Evolutionary conservation across 345 rosid species (phyloP), one percentile per base, ranked within the genome.

Genomic region (Citrus australasica): DNA sequence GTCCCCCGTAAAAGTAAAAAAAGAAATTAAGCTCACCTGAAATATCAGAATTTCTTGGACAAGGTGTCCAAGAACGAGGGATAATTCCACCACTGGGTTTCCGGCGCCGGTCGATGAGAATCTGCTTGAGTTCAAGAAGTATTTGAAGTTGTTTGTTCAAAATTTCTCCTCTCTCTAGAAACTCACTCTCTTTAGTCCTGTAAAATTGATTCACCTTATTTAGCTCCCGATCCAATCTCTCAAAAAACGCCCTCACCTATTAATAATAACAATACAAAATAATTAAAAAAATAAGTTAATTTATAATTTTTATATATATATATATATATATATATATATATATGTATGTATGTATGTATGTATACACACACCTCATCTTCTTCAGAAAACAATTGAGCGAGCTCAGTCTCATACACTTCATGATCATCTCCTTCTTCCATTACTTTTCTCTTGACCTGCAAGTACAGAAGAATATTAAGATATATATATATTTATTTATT

Each of bases 151-250:
- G 99, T 85, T 91, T 91, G 82, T 83, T 83, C 24, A 94, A 86
- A 73, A 81, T 84, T 77, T 91, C 94, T 55, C 95, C 99, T 83
- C 95, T 94, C 66, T 89, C 98, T 3, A 91, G 61, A 56, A 95
- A 90, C 83, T 95, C 99, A 7, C 81, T 84, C 82, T 95, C 99
- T 82, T 82, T 91, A 0, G 76, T 73, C 86, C 82, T 89, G 88
- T 94, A 91, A 77, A 95, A 95, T 62, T 86, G 90, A 87, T 95
- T 95, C 84, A 94, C 98, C 77, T 92, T 94, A 78, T 94, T 90
- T 21, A 92, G 85, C 79, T 95, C 99, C 32, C 84, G 92, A 65
- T 94, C 98, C 55, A 95, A 24, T 28, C 75, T 86, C 81, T 85
- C 93, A 56, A 94, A 92, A 82, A 94, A 95, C 53, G 77, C 82